Base-by-base conservation (phyloP, 2,329 filamentous ascomycete genomes). In the Neonectria sp. region DNA sequence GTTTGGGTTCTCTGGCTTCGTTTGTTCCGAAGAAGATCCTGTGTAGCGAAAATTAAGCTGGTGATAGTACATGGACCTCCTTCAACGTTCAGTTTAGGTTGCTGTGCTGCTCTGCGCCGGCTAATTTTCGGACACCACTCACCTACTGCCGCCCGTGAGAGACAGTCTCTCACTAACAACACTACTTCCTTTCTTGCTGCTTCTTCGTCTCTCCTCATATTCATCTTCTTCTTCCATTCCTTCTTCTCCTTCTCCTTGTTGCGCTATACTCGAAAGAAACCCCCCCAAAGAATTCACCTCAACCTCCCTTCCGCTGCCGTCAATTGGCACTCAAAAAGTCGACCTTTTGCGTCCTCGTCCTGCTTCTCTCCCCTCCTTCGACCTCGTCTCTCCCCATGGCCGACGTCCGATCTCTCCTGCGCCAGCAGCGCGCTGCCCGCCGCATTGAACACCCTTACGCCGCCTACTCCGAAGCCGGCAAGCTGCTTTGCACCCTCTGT, bases 381-480 rank as follows among this genome's bases (percentile, higher is more conserved):
- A 27, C 13, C 58, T 57, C n/a, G 27, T 37, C 43, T 49, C 35
- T 43, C 49, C 67, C 52, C 70, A 95, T 96, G 93, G 86, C 93
- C 72, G 93, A 97, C 80, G 91, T 94, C 29, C 92, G 94, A 74
- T 89, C 93, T 40, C 88, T 97, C 55, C 87, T 97, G 65, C 92
- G 93, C 73, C 92, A 91, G 76, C 92, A 95, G 80, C 90, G 93
- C 71, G 90, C 90, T 63, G 88, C 92, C 68, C 90, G 94, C 64
- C 89, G 92, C 71, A 90, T 95, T 75, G 87, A 90, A 58, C 91
- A 94, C 74, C 89, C 91, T 4, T 85, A 91, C 73, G 91, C 91
- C 48, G 83, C 86, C 60, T 94, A 94, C 82, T 90, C 91, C 6
- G 86, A 90, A 69, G 85, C 89, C 15, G 92, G 92, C 68, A 91